Evolutionary conservation across 495 filamentous ascomycete species (phyloP), one percentile per base, ranked within the genome.

Genomic region (Penicillium ucsense): DNA sequence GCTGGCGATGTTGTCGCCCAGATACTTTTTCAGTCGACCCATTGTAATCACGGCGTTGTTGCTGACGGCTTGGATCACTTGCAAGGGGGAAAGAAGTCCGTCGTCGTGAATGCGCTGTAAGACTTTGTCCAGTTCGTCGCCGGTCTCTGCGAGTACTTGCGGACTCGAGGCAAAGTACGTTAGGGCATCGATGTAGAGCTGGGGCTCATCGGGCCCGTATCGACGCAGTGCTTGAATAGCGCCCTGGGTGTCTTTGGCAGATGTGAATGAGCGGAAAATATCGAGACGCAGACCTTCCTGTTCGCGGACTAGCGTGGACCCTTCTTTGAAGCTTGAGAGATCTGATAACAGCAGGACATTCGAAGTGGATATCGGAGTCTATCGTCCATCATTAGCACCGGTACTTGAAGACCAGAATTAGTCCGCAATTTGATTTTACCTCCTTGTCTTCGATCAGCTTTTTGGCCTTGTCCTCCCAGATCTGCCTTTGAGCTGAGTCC

Each of bases 191-290:
- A 92, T 80, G 54, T 98, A 98, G 10, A 98, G 78, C 52, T 94
- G 85, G 0, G 94, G 92, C 56, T 96, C 92, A 45, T 91, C 81
- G 0, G 84, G 81, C 0, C 94, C 94, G 59, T 98, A 98, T 64
- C 92, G 94, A 40, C 78, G 78, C 38, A 98, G 70, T 0, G 94
- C 92, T 57, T 82, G 82, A 55, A 97, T 87, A 6, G 91, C 89
- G 35, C 92, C 92, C 6, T 77, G 74, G 1, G 92, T 97, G 57
- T 98, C 92, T 31, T 89, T 88, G 20, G 90, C 90, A 1, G 89
- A 83, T 4, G 91, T 96, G 62, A 95, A 96, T 0, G 92, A 95
- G 27, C 92, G 83, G 71, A 98, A 97, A 48, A 98, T 96, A 62
- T 98, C 94, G 38, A 91, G 90, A 9, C 84, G 79, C 6, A 96